These are phyloP conservation scores for Diplocarpon mali DNA, from an alignment of 2,329 filamentous ascomycete genomes.

Conservation along the genomic window DNA sequence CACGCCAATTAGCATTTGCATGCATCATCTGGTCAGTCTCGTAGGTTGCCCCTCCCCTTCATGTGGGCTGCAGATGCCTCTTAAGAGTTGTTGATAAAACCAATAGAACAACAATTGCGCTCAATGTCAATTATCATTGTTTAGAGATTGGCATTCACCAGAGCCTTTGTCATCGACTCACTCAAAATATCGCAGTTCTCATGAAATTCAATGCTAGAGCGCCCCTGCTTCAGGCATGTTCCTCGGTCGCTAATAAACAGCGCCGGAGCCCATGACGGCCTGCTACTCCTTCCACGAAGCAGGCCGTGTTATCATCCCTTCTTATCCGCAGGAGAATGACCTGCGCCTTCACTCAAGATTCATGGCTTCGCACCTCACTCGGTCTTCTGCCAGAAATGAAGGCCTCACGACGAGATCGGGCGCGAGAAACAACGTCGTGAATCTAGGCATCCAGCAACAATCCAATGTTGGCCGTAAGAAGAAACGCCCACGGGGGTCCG, in stretches of 20 bases:
- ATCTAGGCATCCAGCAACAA: slow-evolving; percentile 22
- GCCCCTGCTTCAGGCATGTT: background rate
- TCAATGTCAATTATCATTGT: too few relatives aligned
- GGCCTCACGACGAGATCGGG: slow-evolving; percentile 28
- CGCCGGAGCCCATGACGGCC: slow-evolving; percentile 3
- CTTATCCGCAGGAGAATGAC: slow-evolving; percentile 23
- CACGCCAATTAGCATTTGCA: too few relatives aligned
- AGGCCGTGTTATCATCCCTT: slow-evolving; percentile 12
- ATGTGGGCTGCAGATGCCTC: too few relatives aligned
- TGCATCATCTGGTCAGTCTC: too few relatives aligned
- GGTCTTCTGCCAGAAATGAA: slow-evolving; percentile 40
- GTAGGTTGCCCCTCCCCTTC: too few relatives aligned
- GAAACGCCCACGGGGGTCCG: slow-evolving; percentile 15
- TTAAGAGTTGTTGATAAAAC: too few relatives aligned
- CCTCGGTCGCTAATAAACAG: slow-evolving; percentile 4
- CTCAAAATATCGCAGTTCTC: background rate
- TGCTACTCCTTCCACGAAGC: slow-evolving; percentile 1
- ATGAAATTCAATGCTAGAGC: background rate
- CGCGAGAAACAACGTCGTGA: slow-evolving; percentile 24
- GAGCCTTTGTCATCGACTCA: background rate
- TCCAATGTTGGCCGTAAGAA: slow-evolving; percentile 20
- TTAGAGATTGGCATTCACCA: background rate
- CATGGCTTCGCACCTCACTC: slow-evolving; percentile 40
- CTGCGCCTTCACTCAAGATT: slow-evolving; percentile 24
- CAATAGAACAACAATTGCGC: too few relatives aligned